Base-by-base conservation (phyloP, 129 eudicot species). In the Gnaphalium uliginosum region DNA sequence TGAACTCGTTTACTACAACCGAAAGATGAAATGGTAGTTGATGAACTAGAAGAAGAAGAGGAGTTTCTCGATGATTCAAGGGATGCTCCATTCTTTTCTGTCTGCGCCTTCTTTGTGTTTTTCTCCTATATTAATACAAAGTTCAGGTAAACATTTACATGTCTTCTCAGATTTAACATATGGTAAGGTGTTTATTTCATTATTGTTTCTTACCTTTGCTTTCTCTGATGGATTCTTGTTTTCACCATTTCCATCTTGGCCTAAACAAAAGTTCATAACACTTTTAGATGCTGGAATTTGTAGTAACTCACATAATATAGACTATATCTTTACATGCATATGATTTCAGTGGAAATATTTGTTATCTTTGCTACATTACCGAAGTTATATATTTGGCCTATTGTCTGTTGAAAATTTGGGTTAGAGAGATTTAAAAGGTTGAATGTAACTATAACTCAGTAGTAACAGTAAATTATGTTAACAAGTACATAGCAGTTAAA, bases 1-100 rank as follows among this genome's bases (percentile, higher is more conserved):
- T 58, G 75, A 32, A 57, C 29, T 60, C 71, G 30, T 67, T 68
- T 86, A 65, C 74, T 79, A 41, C 81, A 82, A 53, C 73, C 75
- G 30, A 72, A 85, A 46, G 86, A 77, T 11, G 85, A 75, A 67
- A 79, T 71, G 63, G 86, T 89, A 35, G 87, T 84, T 5, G 91
- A 90, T 15, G 88, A 79, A 59, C 90, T 78, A 68, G 96, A 85
- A 23, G 96, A 93, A 48, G 98, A 83, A 62, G 68, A 71, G 35
- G 98, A 90, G 79, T 84, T 71, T 72, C 90, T 80, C 59, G 90
- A 85, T 78, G 91, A 87, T 70, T 93, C 98, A 23, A 53, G 32
- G 19, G 91, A 78, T 56, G 66, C 77, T 63, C 75, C 79, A 57
- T 76, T 88, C 77, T 81, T 83, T 83, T 83, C 87, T 58, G 74